Evolutionary conservation across 192 early-diverging fungal species (phyloP), one percentile per base, ranked within the genome.

Genomic region (Backusella circina): DNA sequence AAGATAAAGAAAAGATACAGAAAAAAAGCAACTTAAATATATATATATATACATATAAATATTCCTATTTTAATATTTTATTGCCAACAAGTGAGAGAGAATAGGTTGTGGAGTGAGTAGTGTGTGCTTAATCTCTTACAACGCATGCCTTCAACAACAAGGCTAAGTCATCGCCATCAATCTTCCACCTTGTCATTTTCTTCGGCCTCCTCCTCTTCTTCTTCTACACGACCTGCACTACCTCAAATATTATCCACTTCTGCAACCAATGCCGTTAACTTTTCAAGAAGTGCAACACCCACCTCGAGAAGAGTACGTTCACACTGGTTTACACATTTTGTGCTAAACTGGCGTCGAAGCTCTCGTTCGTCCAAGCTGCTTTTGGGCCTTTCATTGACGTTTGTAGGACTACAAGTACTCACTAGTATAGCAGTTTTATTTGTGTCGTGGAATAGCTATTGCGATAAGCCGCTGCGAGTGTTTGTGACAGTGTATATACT

Each of bases 401-500:
- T 83, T 31, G 74, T 80, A 15, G 26, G 77, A 21, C 31, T 76
- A 32, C 82, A 85, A 82, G 82, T 87, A 72, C 51, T 61, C 33
- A 7, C 51, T 30, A 18, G 21, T 32, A 82, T 89, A 21, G 77
- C 84, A 15, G 85, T 89, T 12, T 80, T 94, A 31, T 71, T 75
- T 41, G 23, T 90, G 21, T 87, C 85, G 70, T 85, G 86, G 33
- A 64, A 84, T 30, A 76, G 73, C 64, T 75, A 38, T 69, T 88
- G 86, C 65, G 79, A 86, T 65, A 84, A 84, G 33, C 82, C 83
- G 21, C 83, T 95, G 10, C 85, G 86, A 28, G 69, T 86, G 7
- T 91, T 91, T 54, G 75, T 94, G 36, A 82, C 88, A 32, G 76
- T 93, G 0, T 87, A 91, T 67, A 82, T 90, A 32, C 38, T 88